A percentile compares a stretch with the other conserved stretches of the same genome.
Evolutionary conservation across 768 basidiomycete species (phyloP).

Genomic region (Asterophora parasitica): DNA sequence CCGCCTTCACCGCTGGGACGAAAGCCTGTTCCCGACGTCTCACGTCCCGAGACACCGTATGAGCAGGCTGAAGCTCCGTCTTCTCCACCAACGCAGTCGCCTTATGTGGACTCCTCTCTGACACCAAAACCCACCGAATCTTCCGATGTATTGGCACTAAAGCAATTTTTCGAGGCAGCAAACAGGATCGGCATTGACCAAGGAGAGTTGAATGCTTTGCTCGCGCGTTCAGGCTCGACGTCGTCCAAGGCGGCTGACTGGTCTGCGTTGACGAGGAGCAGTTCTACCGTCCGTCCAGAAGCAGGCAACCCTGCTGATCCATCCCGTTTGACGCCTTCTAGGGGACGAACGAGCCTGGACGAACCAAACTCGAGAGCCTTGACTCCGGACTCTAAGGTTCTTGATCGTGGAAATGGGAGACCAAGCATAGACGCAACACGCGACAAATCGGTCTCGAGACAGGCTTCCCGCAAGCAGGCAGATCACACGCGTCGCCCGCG

Average conservation of each 20-base stretch:
- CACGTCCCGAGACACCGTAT: slow-evolving; percentile 16
- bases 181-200: slow-evolving; percentile 72
- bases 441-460: slow-evolving; percentile 29
- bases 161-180: slow-evolving; percentile 74
- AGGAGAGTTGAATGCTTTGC: slow-evolving; percentile 60
- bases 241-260: slow-evolving; percentile 50
- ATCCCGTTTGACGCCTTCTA: slow-evolving; percentile 11
- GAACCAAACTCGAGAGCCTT: slow-evolving; percentile 11
- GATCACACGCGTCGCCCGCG: slow-evolving; percentile 38
- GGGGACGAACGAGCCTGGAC: slow-evolving; percentile 13
- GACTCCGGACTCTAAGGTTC: slow-evolving; percentile 17
- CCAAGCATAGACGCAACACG: slow-evolving; percentile 19
- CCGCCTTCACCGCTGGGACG: slow-evolving; percentile 12
- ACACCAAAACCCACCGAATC: slow-evolving; percentile 22
- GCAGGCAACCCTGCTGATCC: slow-evolving; percentile 26
- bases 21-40: slow-evolving; percentile 25
- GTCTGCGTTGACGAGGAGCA: slow-evolving; percentile 39
- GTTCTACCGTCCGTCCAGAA: slow-evolving; percentile 31
- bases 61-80: slow-evolving; percentile 9
- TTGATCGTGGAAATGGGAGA: slow-evolving; percentile 19
- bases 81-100: slow-evolving; percentile 13
- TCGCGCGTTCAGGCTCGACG: slow-evolving; percentile 67
- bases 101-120: slow-evolving; percentile 1
- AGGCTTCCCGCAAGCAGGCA: slow-evolving; percentile 29
- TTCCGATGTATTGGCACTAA: slow-evolving; percentile 35